A percentile compares a stretch with the other conserved stretches of the same genome.
phyloP scores from a whole-genome alignment of 257 asterid genomes.

The Parsonsia alboflavescens region DNA sequence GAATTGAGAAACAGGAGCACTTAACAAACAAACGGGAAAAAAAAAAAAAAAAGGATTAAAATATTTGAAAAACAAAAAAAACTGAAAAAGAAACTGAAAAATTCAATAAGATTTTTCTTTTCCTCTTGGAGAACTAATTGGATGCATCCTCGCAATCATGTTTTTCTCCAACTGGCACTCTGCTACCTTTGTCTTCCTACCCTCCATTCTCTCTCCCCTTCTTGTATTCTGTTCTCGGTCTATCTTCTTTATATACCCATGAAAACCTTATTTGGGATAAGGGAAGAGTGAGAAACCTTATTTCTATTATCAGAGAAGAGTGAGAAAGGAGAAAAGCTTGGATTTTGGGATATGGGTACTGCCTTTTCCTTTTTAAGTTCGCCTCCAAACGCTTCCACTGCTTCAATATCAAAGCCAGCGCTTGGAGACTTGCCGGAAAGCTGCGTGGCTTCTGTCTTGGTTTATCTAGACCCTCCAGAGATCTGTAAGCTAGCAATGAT shows the following conservation, averaged over 20 bases:
- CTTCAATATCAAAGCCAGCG: conserved; percentile 25
- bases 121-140: too few species aligned
- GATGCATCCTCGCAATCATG: not conserved
- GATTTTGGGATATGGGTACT: conserved; percentile 42
- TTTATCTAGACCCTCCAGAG: conserved; percentile 71
- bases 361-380: conserved; percentile 32
- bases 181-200: conserved; percentile 5
- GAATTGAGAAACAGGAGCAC: too few species aligned
- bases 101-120: too few species aligned
- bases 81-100: too few species aligned
- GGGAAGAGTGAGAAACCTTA: too few species aligned
- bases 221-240: not conserved
- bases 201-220: conserved; percentile 2
- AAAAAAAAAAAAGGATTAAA: too few species aligned
- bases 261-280: not conserved
- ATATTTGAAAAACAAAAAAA: too few species aligned
- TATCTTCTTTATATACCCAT: not conserved
- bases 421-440: conserved; percentile 81
- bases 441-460: conserved; percentile 67
- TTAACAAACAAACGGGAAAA: too few species aligned
- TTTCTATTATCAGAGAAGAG: too few species aligned
- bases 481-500: conserved; percentile 65
- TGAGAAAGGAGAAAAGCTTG: not conserved
- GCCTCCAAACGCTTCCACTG: conserved; percentile 12
- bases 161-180: not conserved